Conservation (phyloP, 2,329 filamentous ascomycete genomes). For the Cladosporium sp. region DNA sequence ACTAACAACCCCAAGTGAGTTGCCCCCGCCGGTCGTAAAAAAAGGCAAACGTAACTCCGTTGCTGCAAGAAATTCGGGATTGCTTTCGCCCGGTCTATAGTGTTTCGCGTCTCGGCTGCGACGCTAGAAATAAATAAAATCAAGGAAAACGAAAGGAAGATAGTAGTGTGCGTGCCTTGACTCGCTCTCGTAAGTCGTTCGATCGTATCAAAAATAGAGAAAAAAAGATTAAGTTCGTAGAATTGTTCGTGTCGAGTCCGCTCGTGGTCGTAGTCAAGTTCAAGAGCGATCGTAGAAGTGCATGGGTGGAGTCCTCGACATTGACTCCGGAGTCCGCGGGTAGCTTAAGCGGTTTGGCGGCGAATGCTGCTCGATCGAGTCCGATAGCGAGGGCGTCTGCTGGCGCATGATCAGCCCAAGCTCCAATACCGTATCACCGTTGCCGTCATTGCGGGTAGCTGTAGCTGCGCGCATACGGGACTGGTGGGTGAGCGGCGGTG, state of each 20-base stretch:
- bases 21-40: slow-evolving; percentile 8
- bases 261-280: neutral
- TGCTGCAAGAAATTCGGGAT: slow-evolving; percentile 7
- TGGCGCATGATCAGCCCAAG: slow-evolving; percentile 40
- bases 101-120: neutral
- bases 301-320: slow-evolving; percentile 67
- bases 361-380: slow-evolving; percentile 55
- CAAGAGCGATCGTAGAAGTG: slow-evolving; percentile 26
- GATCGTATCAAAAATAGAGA: neutral
- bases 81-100: slow-evolving; percentile 13
- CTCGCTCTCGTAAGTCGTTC: slow-evolving; percentile 13
- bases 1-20: neutral
- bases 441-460: slow-evolving; percentile 24
- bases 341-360: slow-evolving; percentile 44
- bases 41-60: slow-evolving; percentile 11
- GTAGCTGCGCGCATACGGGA: slow-evolving; percentile 28
- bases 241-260: neutral
- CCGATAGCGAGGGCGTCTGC: slow-evolving; percentile 79
- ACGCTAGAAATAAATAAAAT: slow-evolving; percentile 11
- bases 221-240: neutral
- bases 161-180: neutral
- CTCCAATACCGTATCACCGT: slow-evolving; percentile 2
- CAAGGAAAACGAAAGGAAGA: neutral
- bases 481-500: slow-evolving; percentile 39
- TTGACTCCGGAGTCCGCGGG: slow-evolving; percentile 67